Percentiles rank a stretch among this genome's conserved stretches.
Evolutionary conservation across 495 filamentous ascomycete species (phyloP).

Genomic region (Penicillium mononematosum): DNA sequence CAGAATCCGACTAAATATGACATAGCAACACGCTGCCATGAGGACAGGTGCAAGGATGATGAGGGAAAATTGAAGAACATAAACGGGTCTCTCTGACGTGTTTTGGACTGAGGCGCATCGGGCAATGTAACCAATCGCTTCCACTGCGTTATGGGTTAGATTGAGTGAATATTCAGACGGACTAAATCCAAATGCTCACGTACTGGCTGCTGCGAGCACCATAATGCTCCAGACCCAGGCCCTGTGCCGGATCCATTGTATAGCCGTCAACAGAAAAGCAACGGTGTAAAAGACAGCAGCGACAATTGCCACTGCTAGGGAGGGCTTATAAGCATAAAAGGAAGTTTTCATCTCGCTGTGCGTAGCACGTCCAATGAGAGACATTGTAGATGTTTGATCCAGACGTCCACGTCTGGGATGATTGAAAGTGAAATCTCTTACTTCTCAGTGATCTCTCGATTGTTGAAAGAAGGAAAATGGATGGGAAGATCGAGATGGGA

Average conservation of each 20-base stretch:
- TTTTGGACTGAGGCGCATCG: constrained; percentile 39
- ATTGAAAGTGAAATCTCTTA: background rate
- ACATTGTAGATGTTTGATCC: background rate
- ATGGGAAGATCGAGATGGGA: background rate
- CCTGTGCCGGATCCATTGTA: constrained; percentile 43
- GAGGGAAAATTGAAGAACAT: constrained; percentile 38
- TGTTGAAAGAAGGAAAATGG: background rate
- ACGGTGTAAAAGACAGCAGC: constrained; percentile 50
- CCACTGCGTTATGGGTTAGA: constrained; percentile 33
- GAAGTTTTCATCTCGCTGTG: background rate
- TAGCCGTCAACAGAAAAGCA: constrained; percentile 33
- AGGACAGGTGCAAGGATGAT: constrained; percentile 44
- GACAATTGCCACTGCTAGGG: constrained; percentile 45
- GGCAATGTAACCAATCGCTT: constrained; percentile 45
- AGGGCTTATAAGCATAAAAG: constrained; percentile 52
- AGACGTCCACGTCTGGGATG: background rate
- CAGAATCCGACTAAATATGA: constrained; percentile 52
- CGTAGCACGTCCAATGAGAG: background rate
- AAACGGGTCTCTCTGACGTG: constrained; percentile 26
- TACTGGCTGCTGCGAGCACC: constrained; percentile 45
- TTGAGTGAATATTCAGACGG: background rate
- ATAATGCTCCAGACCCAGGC: constrained; percentile 48
- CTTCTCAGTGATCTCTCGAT: background rate
- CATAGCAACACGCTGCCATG: constrained; percentile 56
- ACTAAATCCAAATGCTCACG: constrained; percentile 1